Evolutionary conservation across 2,329 filamentous ascomycete species (phyloP).

Genomic region (Pseudopyricularia cyperi): DNA sequence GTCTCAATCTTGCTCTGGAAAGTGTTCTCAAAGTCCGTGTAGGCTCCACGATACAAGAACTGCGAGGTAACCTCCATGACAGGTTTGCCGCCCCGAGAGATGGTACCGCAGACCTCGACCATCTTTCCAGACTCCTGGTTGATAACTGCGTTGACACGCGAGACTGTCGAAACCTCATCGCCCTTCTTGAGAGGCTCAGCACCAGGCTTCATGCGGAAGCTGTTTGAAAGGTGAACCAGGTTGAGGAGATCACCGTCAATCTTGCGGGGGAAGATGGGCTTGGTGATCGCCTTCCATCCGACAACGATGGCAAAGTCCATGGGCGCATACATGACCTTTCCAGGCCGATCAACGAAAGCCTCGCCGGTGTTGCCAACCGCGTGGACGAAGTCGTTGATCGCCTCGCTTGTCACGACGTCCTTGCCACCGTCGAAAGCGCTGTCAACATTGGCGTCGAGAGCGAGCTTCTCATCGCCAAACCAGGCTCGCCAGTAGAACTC

Average conservation of each 20-base stretch:
- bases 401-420: slow-evolving; percentile 75
- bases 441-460: slow-evolving; percentile 74
- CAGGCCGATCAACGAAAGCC: slow-evolving; percentile 89
- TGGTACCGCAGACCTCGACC: slow-evolving; percentile 98
- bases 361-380: slow-evolving; percentile 96
- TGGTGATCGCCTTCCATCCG: slow-evolving; percentile 97
- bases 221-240: slow-evolving; percentile 91
- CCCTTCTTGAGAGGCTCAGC: slow-evolving; percentile 92
- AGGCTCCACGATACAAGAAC: slow-evolving; percentile 88
- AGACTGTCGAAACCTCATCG: slow-evolving; percentile 82
- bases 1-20: slow-evolving; percentile 97
- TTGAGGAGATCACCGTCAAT: slow-evolving; percentile 95
- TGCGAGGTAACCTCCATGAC: slow-evolving; percentile 99
- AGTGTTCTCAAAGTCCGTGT: slow-evolving; percentile 92
- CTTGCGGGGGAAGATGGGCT: slow-evolving; percentile 93
- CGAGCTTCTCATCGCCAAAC: slow-evolving; percentile 78
- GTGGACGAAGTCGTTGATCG: slow-evolving; percentile 98
- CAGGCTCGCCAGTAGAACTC: slow-evolving; percentile 98
- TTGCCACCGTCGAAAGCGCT: slow-evolving; percentile 84
- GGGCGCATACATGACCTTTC: slow-evolving; percentile 85
- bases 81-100: slow-evolving; percentile 65
- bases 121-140: slow-evolving; percentile 98
- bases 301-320: slow-evolving; percentile 99
- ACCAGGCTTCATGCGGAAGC: slow-evolving; percentile 95
- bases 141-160: slow-evolving; percentile 93